Evolutionary conservation across 1,139 yeast genomes (phyloP).

Genomic region (Protomyces gravidus): DNA sequence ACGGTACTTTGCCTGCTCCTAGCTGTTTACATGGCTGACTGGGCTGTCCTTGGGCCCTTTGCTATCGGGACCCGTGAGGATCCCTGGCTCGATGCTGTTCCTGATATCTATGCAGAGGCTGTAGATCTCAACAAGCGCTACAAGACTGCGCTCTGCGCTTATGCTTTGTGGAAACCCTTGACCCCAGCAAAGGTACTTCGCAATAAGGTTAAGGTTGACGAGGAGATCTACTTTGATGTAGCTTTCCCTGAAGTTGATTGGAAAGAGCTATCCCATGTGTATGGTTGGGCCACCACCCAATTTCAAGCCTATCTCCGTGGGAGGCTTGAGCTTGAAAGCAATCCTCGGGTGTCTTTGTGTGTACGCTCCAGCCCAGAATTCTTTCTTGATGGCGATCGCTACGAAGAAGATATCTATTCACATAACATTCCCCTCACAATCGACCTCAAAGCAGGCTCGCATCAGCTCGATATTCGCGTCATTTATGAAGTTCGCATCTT

Average conservation of each 20-base stretch:
- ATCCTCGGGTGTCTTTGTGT: neutral
- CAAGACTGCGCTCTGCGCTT: neutral
- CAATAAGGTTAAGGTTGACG: neutral
- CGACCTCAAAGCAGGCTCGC: neutral
- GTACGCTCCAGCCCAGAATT: slow-evolving; percentile 3
- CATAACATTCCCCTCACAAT: neutral
- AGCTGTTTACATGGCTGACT: too few relatives aligned
- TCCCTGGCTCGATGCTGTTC: slow-evolving; percentile 12
- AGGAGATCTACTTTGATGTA: neutral
- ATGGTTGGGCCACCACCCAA: slow-evolving; percentile 12
- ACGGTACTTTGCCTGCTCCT: too few relatives aligned
- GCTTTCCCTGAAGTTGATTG: slow-evolving; percentile 1
- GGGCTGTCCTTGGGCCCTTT: slow-evolving; percentile 15
- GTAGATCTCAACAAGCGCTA: neutral
- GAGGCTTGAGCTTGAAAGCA: neutral
- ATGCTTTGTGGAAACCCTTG: neutral
- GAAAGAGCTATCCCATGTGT: neutral
- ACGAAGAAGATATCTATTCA: slow-evolving; percentile 9
- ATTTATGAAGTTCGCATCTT: slow-evolving; percentile 4
- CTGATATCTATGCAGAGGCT: neutral
- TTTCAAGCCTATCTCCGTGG: slow-evolving; percentile 17
- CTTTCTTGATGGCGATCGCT: slow-evolving; percentile 4
- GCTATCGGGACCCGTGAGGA: slow-evolving; percentile 17
- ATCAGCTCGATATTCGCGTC: slow-evolving; percentile 1
- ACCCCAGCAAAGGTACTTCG: neutral